Conservation (phyloP, 2,329 filamentous ascomycete genomes). For the Phialophora verrucosa region DNA sequence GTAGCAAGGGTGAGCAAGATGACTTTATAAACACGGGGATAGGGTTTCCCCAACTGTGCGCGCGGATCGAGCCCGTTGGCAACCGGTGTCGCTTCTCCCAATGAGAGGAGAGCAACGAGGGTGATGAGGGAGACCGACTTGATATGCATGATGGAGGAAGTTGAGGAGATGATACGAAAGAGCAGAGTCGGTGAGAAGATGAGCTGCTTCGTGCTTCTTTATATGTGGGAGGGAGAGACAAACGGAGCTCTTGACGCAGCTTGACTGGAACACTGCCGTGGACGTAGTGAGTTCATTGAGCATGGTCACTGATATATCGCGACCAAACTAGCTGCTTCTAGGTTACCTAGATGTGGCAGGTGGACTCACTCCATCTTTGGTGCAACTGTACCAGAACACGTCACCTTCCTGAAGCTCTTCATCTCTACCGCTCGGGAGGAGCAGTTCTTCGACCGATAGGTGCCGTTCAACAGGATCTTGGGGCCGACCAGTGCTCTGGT, state of each 20-base stretch:
- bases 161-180: not conserved
- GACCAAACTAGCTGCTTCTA: not conserved
- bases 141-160: not conserved
- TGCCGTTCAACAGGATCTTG: not conserved
- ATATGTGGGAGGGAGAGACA: not conserved
- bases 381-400: not conserved
- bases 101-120: not conserved
- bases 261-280: not conserved
- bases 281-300: not conserved
- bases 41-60: not conserved
- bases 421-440: not conserved
- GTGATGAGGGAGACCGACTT: not conserved
- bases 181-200: not conserved
- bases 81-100: not conserved
- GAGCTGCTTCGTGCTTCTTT: not conserved
- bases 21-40: not conserved
- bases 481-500: not conserved
- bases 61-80: not conserved
- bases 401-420: not conserved
- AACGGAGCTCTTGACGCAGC: not conserved
- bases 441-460: not conserved
- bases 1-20: not conserved
- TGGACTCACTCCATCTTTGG: not conserved
- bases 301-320: not conserved
- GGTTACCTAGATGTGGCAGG: not conserved